Evolutionary conservation across 2,329 filamentous ascomycete species (phyloP).

Genomic region (Fusarium brevicatenulatum): DNA sequence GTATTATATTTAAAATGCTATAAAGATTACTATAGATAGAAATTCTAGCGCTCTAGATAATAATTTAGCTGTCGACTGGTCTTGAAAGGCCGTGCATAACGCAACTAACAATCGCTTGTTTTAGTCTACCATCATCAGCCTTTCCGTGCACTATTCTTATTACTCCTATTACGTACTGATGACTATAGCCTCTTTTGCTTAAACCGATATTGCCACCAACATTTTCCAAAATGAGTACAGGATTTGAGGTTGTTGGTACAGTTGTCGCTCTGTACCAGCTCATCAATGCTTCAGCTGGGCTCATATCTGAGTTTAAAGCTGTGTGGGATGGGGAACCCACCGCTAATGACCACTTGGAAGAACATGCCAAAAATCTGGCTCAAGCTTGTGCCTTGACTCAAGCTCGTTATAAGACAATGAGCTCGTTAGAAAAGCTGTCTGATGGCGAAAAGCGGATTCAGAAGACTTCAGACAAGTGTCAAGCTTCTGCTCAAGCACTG

Average conservation of each 20-base stretch:
- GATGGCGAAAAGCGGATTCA: background rate
- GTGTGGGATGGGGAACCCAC: slow-evolving; percentile 8
- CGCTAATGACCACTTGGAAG: background rate
- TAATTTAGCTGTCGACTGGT: too few species aligned
- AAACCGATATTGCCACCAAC: fast-evolving
- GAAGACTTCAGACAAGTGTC: background rate
- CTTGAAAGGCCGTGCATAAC: background rate
- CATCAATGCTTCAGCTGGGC: background rate
- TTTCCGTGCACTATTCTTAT: background rate
- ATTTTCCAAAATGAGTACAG: background rate
- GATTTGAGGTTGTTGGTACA: background rate
- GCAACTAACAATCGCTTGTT: too few species aligned
- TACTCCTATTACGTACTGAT: fast-evolving
- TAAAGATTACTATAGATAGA: background rate
- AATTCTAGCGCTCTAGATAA: fast-evolving
- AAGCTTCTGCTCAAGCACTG: background rate
- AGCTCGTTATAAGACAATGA: background rate
- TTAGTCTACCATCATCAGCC: fast-evolving
- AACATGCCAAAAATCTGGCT: background rate
- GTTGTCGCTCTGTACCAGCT: slow-evolving; percentile 5
- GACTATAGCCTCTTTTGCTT: fast-evolving
- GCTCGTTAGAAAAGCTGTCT: background rate
- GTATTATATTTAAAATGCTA: too few species aligned
- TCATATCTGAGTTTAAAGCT: background rate
- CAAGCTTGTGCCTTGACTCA: background rate